These are phyloP conservation scores for Bjerkandera adusta DNA, from an alignment of 1,284 basidiomycete genomes.

Conservation along the genomic window DNA sequence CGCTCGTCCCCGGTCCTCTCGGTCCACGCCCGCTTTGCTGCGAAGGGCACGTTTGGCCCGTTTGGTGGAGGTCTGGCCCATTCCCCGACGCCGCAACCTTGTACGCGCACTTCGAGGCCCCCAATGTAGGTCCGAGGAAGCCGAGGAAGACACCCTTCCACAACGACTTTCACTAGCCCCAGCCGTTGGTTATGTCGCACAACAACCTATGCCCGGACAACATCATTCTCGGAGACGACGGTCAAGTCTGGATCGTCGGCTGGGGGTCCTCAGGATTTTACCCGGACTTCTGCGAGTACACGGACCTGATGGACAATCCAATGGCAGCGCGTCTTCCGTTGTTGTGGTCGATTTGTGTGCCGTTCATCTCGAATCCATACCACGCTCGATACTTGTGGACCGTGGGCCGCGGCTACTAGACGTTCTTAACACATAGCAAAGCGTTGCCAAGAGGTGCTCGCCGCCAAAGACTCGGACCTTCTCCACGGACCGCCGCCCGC, in stretches of 20 bases:
- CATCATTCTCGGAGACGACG: slow-evolving; percentile 26
- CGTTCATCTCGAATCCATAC: not conserved
- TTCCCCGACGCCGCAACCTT: not conserved
- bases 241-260: slow-evolving; percentile 28
- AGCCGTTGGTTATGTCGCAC: slow-evolving; percentile 20
- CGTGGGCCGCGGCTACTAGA: too few relatives aligned
- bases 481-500: too few relatives aligned
- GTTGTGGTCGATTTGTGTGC: not conserved
- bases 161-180: too few relatives aligned
- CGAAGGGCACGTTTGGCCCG: not conserved
- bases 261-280: slow-evolving; percentile 29
- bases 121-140: too few relatives aligned
- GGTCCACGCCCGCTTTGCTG: not conserved
- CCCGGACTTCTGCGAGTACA: slow-evolving; percentile 29
- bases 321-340: not conserved
- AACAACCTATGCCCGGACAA: slow-evolving; percentile 25
- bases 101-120: not conserved
- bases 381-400: not conserved
- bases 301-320: not conserved
- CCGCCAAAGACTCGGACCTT: too few relatives aligned
- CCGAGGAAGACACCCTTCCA: too few relatives aligned
- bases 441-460: too few relatives aligned
- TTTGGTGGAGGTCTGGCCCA: not conserved
- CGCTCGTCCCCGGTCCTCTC: not conserved
- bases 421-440: too few relatives aligned